Conservation (phyloP, 495 filamentous ascomycete genomes). For the Schizothecium vesticola region DNA sequence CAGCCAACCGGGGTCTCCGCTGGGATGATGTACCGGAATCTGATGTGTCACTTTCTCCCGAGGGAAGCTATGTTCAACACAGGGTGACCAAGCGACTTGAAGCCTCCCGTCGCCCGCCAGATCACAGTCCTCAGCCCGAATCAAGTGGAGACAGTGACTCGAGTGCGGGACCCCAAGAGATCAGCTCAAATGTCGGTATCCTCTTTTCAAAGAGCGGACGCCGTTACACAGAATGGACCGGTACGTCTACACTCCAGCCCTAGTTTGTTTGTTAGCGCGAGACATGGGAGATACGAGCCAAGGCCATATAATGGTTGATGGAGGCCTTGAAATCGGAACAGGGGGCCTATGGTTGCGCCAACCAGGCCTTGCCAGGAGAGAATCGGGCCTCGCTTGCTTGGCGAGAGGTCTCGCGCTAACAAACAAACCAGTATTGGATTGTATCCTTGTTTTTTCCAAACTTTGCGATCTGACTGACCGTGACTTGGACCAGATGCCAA, state of each 20-base stretch:
- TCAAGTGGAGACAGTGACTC: not conserved
- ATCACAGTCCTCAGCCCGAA: not conserved
- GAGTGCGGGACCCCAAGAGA: not conserved
- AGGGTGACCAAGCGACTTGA: not conserved
- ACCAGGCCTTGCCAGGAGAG: no score
- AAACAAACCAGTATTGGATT: no score
- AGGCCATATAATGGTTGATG: no score
- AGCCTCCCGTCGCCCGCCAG: not conserved
- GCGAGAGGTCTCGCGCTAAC: no score
- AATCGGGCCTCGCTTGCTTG: no score
- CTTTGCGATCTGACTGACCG: not conserved
- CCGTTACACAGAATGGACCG: not conserved
- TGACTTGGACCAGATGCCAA: not conserved
- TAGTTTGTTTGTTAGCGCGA: no score
- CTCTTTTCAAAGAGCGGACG: not conserved
- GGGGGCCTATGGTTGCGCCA: no score
- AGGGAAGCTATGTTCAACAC: not conserved
- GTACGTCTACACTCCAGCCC: no score
- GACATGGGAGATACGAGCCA: no score
- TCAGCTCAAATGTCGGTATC: not conserved
- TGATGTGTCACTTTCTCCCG: not conserved
- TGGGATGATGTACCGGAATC: not conserved
- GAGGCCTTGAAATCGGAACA: no score
- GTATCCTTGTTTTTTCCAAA: not conserved
- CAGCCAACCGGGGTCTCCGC: no score